Evolutionary conservation across 2,329 filamentous ascomycete species (phyloP), one percentile per base, ranked within the genome.

Genomic region (Pseudogymnoascus sp.): DNA sequence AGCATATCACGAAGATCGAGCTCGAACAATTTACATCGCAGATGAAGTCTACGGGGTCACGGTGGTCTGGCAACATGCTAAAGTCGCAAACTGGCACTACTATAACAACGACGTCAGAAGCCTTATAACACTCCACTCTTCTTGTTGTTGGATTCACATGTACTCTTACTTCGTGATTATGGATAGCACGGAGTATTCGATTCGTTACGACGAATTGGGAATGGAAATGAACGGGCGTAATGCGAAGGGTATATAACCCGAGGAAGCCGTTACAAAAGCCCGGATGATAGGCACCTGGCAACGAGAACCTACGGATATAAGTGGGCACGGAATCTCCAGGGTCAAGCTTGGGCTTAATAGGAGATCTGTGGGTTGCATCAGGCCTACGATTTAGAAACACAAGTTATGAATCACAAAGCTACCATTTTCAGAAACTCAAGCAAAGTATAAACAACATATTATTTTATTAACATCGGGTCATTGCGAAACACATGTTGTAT

Each of bases 1-100:
- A 89, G 69, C 86, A 96, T 74, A 90, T 99, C 69, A 86, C 83
- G 65, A 93, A 89, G 79, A 92, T 99, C 71, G 93, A 97, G 75
- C 81, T 95, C 57, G 92, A 98, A 73, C 88, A 93, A 68, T 88
- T 87, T 73, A 76, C 77, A 1, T 87, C 85, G 66, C 74, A 75
- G 65, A 62, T 71, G 57, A 67, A 63, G 31, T 64, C 63, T 2
- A 62, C 31, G 7, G 34, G 39, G 19, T 61, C 60, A 3, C 7
- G 48, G n/a, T 57, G 51, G 51, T 57, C 51, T 6, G 51, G 51
- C 28, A 19, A 14, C 34, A 57, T 57, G 51, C 51, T 57, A 13
- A 34, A 57, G 2, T 57, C 51, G 28, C 51, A 57, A 28, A 57
- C 28, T 21, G 51, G 51, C 8, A 57, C 51, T 57, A 14, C 25